phyloP scores from a whole-genome alignment of 495 filamentous ascomycete species.

The Tuber calosporum region DNA sequence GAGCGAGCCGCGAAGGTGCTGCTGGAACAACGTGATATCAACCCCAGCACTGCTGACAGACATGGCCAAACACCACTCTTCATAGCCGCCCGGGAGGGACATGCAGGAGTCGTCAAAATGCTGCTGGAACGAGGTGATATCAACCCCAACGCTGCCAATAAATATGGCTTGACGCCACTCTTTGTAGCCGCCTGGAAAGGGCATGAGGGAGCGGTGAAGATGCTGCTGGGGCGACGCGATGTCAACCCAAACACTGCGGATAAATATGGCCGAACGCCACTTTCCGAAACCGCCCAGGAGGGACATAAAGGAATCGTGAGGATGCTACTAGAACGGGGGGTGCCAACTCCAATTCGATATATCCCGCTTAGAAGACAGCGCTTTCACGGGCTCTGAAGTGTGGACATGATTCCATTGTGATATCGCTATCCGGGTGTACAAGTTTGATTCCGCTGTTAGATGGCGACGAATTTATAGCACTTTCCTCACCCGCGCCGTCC shows the following conservation, averaged over 20 bases:
- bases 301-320: neutral
- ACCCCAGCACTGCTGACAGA: neutral
- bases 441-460: neutral
- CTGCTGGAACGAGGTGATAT: no score
- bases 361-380: neutral
- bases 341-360: neutral
- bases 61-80: neutral
- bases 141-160: no score
- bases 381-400: neutral
- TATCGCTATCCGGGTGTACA: neutral
- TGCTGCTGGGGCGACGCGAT: neutral
- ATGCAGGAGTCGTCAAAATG: neutral
- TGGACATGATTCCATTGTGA: neutral
- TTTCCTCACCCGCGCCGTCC: fast-evolving
- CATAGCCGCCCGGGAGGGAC: neutral
- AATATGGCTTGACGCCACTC: no score
- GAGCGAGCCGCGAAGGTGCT: no score
- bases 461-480: neutral
- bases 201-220: no score
- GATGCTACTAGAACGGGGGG: neutral
- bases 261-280: neutral
- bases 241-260: neutral
- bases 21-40: neutral
- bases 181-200: no score
- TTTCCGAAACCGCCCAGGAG: neutral